phyloP scores from a whole-genome alignment of 345 rosid species.

The Psidium friedrichsthalianum region DNA sequence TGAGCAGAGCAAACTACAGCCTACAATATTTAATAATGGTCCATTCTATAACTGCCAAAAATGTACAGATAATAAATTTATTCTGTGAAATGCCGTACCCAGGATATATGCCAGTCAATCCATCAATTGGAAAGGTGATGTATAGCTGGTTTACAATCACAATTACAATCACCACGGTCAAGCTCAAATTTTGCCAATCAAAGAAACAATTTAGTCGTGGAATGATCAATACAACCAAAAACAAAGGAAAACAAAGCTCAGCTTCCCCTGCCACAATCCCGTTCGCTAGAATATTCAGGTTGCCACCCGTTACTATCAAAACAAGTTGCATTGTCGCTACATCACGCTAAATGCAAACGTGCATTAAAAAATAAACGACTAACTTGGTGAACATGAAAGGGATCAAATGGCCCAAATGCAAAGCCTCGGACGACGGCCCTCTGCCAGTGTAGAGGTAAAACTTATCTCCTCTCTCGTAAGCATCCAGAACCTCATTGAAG shows the following conservation, averaged over 20 bases:
- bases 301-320: background rate
- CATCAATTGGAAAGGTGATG: background rate
- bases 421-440: slow-evolving; percentile 93
- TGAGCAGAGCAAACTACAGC: background rate
- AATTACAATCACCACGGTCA: background rate
- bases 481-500: slow-evolving; percentile 66
- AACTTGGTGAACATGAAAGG: slow-evolving; percentile 97
- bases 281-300: background rate
- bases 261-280: background rate
- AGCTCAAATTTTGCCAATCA: background rate
- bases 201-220: background rate
- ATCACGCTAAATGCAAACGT: background rate
- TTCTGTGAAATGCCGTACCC: background rate
- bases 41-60: background rate
- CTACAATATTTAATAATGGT: background rate
- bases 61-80: background rate
- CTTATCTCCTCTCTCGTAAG: slow-evolving; percentile 69
- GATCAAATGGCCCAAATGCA: slow-evolving; percentile 85
- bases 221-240: background rate
- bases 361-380: background rate
- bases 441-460: slow-evolving; percentile 89
- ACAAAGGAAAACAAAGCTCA: background rate
- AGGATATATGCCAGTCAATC: background rate
- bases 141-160: background rate
- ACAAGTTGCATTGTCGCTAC: background rate